phyloP scores from a whole-genome alignment of 1,284 basidiomycete genomes.

The Microbotryum lychnidis-dioicae region DNA sequence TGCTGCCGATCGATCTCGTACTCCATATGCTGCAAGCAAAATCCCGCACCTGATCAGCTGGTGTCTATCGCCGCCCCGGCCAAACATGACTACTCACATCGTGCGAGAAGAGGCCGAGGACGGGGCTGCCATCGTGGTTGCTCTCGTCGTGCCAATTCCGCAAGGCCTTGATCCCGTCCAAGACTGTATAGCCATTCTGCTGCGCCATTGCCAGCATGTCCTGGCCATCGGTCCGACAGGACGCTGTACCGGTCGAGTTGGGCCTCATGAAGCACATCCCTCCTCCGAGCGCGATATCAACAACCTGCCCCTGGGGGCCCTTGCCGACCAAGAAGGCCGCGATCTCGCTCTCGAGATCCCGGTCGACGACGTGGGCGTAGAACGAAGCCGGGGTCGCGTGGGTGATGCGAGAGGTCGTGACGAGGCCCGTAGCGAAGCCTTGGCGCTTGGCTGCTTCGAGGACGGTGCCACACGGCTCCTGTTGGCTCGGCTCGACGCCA shows the following conservation, averaged over 20 bases:
- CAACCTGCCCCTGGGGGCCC: slow-evolving; percentile 19
- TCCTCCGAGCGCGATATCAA: slow-evolving; percentile 42
- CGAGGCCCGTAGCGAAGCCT: slow-evolving; percentile 40
- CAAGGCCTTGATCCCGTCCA: slow-evolving; percentile 24
- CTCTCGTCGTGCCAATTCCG: slow-evolving; percentile 15
- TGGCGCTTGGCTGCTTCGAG: slow-evolving; percentile 41
- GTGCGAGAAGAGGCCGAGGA: slow-evolving; percentile 26
- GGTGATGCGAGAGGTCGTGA: slow-evolving; percentile 38
- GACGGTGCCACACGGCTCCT: slow-evolving; percentile 39
- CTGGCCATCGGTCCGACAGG: slow-evolving; percentile 37
- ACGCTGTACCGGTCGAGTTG: slow-evolving; percentile 26
- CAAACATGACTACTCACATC: slow-evolving; percentile 28
- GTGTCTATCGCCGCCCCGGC: too few relatives aligned
- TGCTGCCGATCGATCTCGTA: slow-evolving; percentile 37
- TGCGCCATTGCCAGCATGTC: slow-evolving; percentile 36
- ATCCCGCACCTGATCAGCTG: background rate
- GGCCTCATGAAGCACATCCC: slow-evolving; percentile 41
- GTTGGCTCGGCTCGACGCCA: slow-evolving; percentile 35
- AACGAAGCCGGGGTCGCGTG: slow-evolving; percentile 41
- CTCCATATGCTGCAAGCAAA: slow-evolving; percentile 32
- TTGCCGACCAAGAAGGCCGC: slow-evolving; percentile 30
- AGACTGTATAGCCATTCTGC: slow-evolving; percentile 19
- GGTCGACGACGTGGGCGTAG: slow-evolving; percentile 39
- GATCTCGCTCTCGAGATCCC: slow-evolving; percentile 31
- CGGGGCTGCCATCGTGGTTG: slow-evolving; percentile 2